Percentiles rank a stretch among this genome's conserved stretches.
phyloP scores from a whole-genome alignment of 2,329 filamentous ascomycete genomes.

The Trematosphaeria pertusa region DNA sequence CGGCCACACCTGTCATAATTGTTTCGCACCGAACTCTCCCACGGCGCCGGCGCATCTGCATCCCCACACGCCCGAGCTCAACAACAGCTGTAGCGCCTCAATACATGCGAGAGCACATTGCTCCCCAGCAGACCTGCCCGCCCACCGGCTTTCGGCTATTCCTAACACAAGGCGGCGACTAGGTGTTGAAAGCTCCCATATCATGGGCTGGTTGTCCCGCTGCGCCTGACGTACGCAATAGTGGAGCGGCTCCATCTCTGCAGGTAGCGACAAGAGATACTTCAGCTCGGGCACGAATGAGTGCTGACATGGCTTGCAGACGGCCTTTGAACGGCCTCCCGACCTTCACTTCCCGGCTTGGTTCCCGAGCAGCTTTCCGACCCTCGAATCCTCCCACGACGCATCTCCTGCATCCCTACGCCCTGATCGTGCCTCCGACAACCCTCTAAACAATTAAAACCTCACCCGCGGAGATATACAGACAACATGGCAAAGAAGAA shows the following conservation, averaged over 20 bases:
- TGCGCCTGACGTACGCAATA: no score
- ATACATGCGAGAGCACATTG: slow-evolving; percentile 20
- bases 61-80: slow-evolving; percentile 40
- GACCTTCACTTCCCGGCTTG: slow-evolving; percentile 4
- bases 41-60: slow-evolving; percentile 5
- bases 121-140: slow-evolving; percentile 13
- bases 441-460: slow-evolving; percentile 1
- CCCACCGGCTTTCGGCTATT: slow-evolving; percentile 28
- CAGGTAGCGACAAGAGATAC: slow-evolving; percentile 1
- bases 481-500: slow-evolving; percentile 37
- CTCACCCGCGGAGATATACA: slow-evolving; percentile 20
- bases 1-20: slow-evolving; percentile 27
- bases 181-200: not conserved
- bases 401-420: not conserved
- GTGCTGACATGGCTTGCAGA: no score
- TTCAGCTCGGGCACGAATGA: no score
- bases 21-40: slow-evolving; percentile 10
- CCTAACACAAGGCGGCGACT: not conserved
- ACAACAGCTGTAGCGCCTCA: slow-evolving; percentile 43
- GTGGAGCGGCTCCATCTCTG: no score
- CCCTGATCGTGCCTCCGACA: not conserved
- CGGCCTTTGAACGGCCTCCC: not conserved
- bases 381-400: not conserved
- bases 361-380: not conserved
- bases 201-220: slow-evolving; percentile 25